A percentile compares a stretch with the other conserved stretches of the same genome.
These are phyloP conservation scores for Yarrowia divulgata DNA, from an alignment of 805 yeast genomes.

Conservation along the genomic window DNA sequence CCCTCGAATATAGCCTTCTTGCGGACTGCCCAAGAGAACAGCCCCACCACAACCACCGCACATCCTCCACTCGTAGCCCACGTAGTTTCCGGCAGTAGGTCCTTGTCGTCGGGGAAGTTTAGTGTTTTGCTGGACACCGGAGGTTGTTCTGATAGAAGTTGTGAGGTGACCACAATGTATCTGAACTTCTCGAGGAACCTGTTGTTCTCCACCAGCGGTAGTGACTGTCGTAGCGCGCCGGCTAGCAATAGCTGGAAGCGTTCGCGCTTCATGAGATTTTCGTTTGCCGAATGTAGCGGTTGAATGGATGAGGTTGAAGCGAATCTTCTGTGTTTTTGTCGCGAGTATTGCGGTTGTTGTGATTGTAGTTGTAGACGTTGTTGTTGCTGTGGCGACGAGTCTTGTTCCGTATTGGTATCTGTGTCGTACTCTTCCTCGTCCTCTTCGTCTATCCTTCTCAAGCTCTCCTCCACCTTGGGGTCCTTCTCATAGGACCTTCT, in stretches of 20 bases:
- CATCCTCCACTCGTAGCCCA: constrained; percentile 52
- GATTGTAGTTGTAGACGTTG: neutral
- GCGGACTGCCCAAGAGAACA: constrained; percentile 47
- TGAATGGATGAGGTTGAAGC: constrained; percentile 39
- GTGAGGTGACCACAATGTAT: constrained; percentile 59
- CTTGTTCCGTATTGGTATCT: neutral
- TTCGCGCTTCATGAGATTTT: constrained; percentile 39
- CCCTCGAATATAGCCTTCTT: constrained; percentile 37
- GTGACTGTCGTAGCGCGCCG: constrained; percentile 45
- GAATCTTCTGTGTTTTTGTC: constrained; percentile 26
- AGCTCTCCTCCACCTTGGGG: constrained; percentile 22
- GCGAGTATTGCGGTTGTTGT: constrained; percentile 4
- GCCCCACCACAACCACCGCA: constrained; percentile 49
- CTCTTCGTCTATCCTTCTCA: constrained; percentile 20
- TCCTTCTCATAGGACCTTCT: constrained; percentile 25
- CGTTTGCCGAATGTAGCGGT: constrained; percentile 39
- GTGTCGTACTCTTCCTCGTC: constrained; percentile 26
- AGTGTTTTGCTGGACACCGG: constrained; percentile 41
- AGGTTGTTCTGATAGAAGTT: constrained; percentile 54
- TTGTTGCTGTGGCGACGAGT: constrained; percentile 4
- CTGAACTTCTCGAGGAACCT: constrained; percentile 60
- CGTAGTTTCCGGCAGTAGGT: constrained; percentile 43
- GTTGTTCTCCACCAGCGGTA: constrained; percentile 47
- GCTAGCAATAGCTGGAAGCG: constrained; percentile 46
- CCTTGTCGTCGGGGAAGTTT: constrained; percentile 36